Evolutionary conservation across 805 yeast species (phyloP), one percentile per base, ranked within the genome.

Genomic region (Barnettozyma botsteinii): DNA sequence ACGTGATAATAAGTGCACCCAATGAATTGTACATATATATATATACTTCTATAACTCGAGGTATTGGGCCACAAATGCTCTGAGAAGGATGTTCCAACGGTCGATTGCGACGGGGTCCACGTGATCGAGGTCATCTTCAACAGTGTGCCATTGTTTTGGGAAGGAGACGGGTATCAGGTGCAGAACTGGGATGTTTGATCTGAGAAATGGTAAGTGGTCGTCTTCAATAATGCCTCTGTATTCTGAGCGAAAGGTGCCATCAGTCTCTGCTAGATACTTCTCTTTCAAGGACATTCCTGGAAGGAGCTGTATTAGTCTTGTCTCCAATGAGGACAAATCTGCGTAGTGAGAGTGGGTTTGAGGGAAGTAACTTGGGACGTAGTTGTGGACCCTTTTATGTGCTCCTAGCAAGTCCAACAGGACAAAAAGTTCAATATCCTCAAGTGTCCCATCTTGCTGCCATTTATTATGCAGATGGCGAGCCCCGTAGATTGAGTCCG

Each of bases 401-500:
- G 69, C 51, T 1, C 82, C 82, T 3, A 77, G 43, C 4, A 77
- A 57, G 46, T 77, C 82, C 19, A 77, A 53, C 20, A 77, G 58
- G 2, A 77, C 69, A 26, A 77, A 57, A 5, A 68, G 49, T 3
- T 68, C 72, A n/a, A 77, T 68, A 8, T 60, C 45, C 3, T 53
- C 45, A 9, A 70, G 41, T 9, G 45, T 20, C 2, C 48, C 56
- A 3, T 52, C 47, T 7, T 42, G 30, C 7, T 50, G 48, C 72
- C 73, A 69, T 23, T 48, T 40, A 1, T 51, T 47, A 7, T 78
- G 79, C 23, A 75, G 52, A 41, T 72, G 72, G 14, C 69, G 64
- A 0, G 82, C 69, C 0, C 83, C 83, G 49, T 77, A 77, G 1
- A 75, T 59, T 1, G 81, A 75, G 45, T 77, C 83, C 0, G 58